phyloP scores from a whole-genome alignment of 371 early-diverging fungal genomes.

The Mucor indicus region DNA sequence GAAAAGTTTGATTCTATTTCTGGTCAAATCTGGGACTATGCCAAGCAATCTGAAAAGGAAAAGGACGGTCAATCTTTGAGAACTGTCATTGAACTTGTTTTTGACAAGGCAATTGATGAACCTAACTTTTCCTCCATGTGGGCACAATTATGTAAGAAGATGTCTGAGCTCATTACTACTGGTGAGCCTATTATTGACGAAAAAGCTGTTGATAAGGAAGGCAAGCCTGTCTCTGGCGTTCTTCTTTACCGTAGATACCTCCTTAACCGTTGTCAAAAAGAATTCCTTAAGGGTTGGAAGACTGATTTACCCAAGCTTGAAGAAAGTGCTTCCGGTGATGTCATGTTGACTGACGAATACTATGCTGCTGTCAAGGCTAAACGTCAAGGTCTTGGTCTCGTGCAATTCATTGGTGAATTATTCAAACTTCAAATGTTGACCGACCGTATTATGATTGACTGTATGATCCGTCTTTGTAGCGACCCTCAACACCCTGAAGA shows the following conservation, averaged over 20 bases:
- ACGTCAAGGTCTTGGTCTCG: constrained; percentile 91
- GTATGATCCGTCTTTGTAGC: constrained; percentile 72
- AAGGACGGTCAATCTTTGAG: constrained; percentile 68
- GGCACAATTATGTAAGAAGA: constrained; percentile 79
- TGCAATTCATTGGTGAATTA: constrained; percentile 92
- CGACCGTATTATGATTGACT: constrained; percentile 89
- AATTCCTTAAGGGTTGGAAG: constrained; percentile 86
- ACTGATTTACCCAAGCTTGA: constrained; percentile 51
- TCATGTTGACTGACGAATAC: constrained; percentile 74
- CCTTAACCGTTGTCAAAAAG: constrained; percentile 87
- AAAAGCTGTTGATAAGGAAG: constrained; percentile 46
- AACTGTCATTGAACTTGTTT: constrained; percentile 80
- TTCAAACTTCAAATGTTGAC: constrained; percentile 87
- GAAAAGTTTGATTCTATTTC: constrained; percentile 91
- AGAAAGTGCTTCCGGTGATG: constrained; percentile 37
- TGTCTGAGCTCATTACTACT: constrained; percentile 51
- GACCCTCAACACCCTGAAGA: constrained; percentile 81
- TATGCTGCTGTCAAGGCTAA: constrained; percentile 88
- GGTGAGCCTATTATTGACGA: constrained; percentile 48
- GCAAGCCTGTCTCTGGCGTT: constrained; percentile 57
- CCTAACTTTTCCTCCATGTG: constrained; percentile 87
- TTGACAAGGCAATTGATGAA: constrained; percentile 95
- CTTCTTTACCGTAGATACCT: constrained; percentile 87
- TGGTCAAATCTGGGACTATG: constrained; percentile 79
- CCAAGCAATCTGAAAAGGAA: constrained; percentile 66